These are phyloP conservation scores for Lodderomyces orthopsilosis DNA, from an alignment of 1,139 yeast genomes.

Conservation along the genomic window DNA sequence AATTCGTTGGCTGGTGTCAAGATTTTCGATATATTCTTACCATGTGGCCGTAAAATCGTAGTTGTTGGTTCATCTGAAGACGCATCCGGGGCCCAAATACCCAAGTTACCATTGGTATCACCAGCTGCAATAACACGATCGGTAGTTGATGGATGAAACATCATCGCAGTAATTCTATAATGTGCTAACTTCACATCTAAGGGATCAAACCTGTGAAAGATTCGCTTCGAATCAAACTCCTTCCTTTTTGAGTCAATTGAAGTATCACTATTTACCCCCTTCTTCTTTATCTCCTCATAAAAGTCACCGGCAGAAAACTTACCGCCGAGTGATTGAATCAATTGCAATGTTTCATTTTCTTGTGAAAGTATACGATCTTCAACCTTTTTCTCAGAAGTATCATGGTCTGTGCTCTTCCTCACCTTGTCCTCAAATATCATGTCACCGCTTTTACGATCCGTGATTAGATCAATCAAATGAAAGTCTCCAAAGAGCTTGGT, in stretches of 20 bases:
- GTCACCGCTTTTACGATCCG: slow-evolving; percentile 35
- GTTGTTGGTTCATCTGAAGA: slow-evolving; percentile 53
- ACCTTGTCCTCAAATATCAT: slow-evolving; percentile 31
- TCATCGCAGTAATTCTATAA: slow-evolving; percentile 69
- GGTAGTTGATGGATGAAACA: slow-evolving; percentile 69
- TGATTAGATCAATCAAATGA: slow-evolving; percentile 54
- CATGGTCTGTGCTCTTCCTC: slow-evolving; percentile 19
- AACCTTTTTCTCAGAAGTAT: slow-evolving; percentile 6
- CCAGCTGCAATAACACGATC: slow-evolving; percentile 77
- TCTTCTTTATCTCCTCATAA: slow-evolving; percentile 49
- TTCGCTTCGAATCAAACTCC: slow-evolving; percentile 47
- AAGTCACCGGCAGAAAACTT: slow-evolving; percentile 78
- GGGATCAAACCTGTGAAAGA: slow-evolving; percentile 61
- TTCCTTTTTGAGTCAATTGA: slow-evolving; percentile 46
- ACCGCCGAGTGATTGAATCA: slow-evolving; percentile 45
- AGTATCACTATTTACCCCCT: slow-evolving; percentile 27
- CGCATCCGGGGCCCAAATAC: slow-evolving; percentile 59
- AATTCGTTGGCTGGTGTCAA: slow-evolving; percentile 50
- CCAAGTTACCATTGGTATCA: slow-evolving; percentile 79
- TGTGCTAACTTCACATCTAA: slow-evolving; percentile 69
- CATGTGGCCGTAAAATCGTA: slow-evolving; percentile 66
- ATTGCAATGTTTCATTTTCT: slow-evolving; percentile 35
- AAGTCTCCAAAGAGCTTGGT: slow-evolving; percentile 63
- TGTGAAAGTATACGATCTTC: slow-evolving; percentile 19
- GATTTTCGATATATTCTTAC: slow-evolving; percentile 67